These are phyloP conservation scores for Colletotrichum musae DNA, from an alignment of 2,329 filamentous ascomycete species.

Conservation along the genomic window DNA sequence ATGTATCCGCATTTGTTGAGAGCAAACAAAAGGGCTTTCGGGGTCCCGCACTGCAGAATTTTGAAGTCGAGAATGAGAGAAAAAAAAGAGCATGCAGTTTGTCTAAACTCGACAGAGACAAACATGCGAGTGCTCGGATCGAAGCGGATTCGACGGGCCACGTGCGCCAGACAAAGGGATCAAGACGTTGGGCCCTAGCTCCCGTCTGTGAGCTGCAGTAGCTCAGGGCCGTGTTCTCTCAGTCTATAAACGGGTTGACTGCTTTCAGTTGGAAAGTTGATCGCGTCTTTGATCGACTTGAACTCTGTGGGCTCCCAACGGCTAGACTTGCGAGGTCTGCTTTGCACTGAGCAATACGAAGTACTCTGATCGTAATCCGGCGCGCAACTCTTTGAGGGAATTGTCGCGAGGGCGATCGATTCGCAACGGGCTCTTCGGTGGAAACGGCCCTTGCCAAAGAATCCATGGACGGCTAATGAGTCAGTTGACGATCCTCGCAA, in stretches of 20 bases:
- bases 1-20: conserved; percentile 32
- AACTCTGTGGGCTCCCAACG: neutral
- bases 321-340: neutral
- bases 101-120: conserved; percentile 9
- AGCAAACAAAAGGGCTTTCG: neutral
- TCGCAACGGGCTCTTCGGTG: too few relatives aligned
- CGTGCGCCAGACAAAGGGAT: conserved; percentile 4
- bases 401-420: neutral
- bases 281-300: conserved; percentile 4
- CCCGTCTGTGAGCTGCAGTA: conserved; percentile 9
- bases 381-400: neutral
- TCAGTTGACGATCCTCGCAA: conserved; percentile 3
- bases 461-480: neutral
- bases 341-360: neutral
- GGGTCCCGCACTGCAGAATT: too few relatives aligned
- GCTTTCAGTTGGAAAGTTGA: too few relatives aligned
- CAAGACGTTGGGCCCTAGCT: conserved; percentile 15
- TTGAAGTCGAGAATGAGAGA: too few relatives aligned
- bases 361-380: too few relatives aligned
- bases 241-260: conserved; percentile 1
- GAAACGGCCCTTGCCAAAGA: too few relatives aligned
- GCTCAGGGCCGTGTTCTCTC: conserved; percentile 30
- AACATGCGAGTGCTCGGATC: neutral
- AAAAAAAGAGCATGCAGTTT: too few relatives aligned
- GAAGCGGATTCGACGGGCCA: neutral